A percentile compares a stretch with the other conserved stretches of the same genome.
phyloP scores from a whole-genome alignment of 108 stramenopile genomes.

The Cylindrotheca fusiformis region DNA sequence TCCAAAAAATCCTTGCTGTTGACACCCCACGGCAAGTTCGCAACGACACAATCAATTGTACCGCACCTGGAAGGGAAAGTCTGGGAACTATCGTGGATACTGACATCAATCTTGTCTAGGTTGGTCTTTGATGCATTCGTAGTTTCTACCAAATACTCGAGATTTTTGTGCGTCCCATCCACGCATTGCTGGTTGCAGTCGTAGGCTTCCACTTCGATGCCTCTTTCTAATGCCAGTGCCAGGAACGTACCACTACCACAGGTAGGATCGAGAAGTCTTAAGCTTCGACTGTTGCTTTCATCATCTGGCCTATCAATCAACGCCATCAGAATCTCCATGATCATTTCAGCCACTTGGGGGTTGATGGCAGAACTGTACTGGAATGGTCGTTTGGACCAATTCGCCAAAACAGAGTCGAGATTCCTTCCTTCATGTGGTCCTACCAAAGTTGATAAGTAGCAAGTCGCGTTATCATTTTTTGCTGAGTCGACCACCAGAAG shows the following conservation, averaged over 20 bases:
- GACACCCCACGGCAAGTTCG: slow-evolving; percentile 64
- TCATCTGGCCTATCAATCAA: neutral
- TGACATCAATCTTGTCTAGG: slow-evolving; percentile 6
- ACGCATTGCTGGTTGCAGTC: slow-evolving; percentile 60
- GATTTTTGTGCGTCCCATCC: slow-evolving; percentile 41
- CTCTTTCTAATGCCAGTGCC: slow-evolving; percentile 41
- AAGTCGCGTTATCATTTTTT: neutral
- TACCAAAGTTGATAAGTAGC: neutral
- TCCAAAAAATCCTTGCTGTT: slow-evolving; percentile 23
- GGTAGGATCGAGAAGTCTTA: slow-evolving; percentile 51
- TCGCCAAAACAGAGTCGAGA: slow-evolving; percentile 3
- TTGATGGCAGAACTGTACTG: slow-evolving; percentile 75
- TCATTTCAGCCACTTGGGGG: slow-evolving; percentile 38
- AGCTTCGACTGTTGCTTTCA: neutral
- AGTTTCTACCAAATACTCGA: slow-evolving; percentile 35
- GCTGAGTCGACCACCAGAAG: slow-evolving; percentile 45
- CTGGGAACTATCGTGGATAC: slow-evolving; percentile 1
- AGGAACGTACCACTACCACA: slow-evolving; percentile 71
- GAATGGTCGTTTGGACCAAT: slow-evolving; percentile 65
- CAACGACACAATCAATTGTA: slow-evolving; percentile 48
- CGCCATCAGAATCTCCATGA: slow-evolving; percentile 40
- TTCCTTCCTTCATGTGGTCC: neutral
- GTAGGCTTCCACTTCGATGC: slow-evolving; percentile 41
- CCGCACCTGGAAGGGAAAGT: neutral
- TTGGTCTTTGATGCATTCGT: neutral